phyloP scores from a whole-genome alignment of 2,329 filamentous ascomycete genomes.

The Trichoderma atrobrunneum region DNA sequence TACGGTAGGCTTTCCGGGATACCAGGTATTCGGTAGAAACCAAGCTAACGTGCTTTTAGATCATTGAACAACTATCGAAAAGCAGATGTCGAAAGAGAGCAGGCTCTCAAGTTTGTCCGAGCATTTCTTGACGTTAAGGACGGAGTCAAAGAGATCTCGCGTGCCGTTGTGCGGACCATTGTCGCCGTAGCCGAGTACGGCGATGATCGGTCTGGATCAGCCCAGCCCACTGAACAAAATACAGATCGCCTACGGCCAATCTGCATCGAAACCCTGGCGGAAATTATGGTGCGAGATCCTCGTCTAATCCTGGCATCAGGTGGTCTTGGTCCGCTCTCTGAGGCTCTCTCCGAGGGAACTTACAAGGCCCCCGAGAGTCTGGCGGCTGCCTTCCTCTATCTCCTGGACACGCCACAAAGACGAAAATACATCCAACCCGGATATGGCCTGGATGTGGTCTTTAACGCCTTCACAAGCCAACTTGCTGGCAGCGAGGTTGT shows the following conservation, averaged over 20 bases:
- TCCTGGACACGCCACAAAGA: constrained; percentile 79
- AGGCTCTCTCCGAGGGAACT: constrained; percentile 83
- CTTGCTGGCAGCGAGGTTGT: constrained; percentile 56
- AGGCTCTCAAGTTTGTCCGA: constrained; percentile 92
- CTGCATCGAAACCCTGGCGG: constrained; percentile 86
- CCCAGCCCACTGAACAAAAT: constrained; percentile 62
- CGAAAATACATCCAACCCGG: constrained; percentile 82
- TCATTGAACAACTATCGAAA: constrained; percentile 95
- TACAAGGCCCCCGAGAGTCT: constrained; percentile 93
- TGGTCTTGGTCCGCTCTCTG: constrained; percentile 82
- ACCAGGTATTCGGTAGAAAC: not conserved
- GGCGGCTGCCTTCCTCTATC: constrained; percentile 80
- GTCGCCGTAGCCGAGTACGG: constrained; percentile 85
- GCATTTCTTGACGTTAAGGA: constrained; percentile 95
- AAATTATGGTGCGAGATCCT: constrained; percentile 85
- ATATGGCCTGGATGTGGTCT: constrained; percentile 83
- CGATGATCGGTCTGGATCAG: constrained; percentile 82
- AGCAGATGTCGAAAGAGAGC: constrained; percentile 93
- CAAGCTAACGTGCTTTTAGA: constrained; percentile 31
- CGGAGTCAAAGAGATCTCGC: constrained; percentile 81
- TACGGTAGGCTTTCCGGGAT: constrained; percentile 41
- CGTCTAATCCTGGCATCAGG: constrained; percentile 77
- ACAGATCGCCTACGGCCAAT: constrained; percentile 87
- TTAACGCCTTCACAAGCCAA: constrained; percentile 90
- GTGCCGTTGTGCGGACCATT: constrained; percentile 82